Percentiles rank a stretch among this genome's conserved stretches.
phyloP scores from a whole-genome alignment of 2,329 filamentous ascomycete species.

The Apiospora koreana region DNA sequence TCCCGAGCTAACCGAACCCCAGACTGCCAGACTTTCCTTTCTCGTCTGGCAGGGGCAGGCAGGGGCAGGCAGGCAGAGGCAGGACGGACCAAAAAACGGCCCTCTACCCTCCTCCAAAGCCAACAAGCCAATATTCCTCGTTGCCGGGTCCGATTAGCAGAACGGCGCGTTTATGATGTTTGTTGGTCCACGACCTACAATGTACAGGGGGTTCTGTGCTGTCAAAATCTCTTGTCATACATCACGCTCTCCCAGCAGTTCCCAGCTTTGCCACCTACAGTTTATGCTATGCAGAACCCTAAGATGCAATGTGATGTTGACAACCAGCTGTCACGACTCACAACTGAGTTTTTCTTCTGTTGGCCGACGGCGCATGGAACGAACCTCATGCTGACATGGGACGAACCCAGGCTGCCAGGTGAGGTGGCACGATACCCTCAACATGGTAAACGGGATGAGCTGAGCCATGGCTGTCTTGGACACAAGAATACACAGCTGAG shows the following conservation, averaged over 20 bases:
- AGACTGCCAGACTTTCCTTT: not conserved
- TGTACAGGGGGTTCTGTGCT: not conserved
- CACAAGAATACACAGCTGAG: not conserved
- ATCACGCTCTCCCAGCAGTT: not conserved
- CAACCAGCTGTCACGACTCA: constrained; percentile 2
- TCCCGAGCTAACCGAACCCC: constrained; percentile 8
- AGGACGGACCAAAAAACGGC: not conserved
- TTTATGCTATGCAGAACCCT: not conserved
- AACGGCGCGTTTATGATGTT: not conserved
- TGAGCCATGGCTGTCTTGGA: not conserved
- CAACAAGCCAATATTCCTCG: not conserved
- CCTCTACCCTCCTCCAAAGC: not conserved
- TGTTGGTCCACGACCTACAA: not conserved
- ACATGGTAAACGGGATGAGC: not conserved
- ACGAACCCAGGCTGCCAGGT: not conserved
- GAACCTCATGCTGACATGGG: not conserved
- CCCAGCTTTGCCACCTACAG: not conserved
- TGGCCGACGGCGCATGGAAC: not conserved
- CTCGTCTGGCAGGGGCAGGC: not conserved
- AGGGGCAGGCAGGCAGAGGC: too few species aligned
- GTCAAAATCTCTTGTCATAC: not conserved
- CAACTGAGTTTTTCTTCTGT: not conserved
- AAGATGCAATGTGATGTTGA: not conserved
- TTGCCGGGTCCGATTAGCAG: not conserved
- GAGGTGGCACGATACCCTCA: not conserved